Conservation (phyloP, 345 rosid species). For the Melaleuca quinquenervia region DNA sequence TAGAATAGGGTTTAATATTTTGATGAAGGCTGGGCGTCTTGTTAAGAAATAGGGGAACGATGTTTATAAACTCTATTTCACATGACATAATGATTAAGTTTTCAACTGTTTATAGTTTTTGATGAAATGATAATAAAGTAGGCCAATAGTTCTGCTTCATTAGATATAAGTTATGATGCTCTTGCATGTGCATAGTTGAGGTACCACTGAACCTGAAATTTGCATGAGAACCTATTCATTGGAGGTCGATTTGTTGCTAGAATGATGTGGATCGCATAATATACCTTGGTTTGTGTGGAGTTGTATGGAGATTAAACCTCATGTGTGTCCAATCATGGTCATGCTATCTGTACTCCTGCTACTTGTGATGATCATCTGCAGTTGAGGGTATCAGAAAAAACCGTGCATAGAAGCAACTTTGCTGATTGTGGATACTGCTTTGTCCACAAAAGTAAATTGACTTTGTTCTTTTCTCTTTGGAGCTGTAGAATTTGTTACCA, state of each 20-base stretch:
- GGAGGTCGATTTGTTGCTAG: not conserved
- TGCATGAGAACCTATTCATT: not conserved
- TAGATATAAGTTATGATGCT: not conserved
- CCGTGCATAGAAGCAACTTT: not conserved
- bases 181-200: not conserved
- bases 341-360: not conserved
- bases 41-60: not conserved
- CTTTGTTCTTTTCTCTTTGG: not conserved
- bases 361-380: not conserved
- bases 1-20: not conserved
- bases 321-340: not conserved
- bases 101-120: not conserved
- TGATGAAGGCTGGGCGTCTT: not conserved
- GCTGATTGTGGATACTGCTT: not conserved
- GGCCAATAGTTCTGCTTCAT: not conserved
- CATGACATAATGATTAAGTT: not conserved
- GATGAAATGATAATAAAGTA: not conserved
- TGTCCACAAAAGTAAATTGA: not conserved
- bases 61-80: not conserved
- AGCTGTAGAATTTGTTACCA: not conserved
- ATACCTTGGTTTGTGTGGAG: not conserved
- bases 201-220: not conserved
- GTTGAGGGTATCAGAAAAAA: not conserved
- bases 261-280: not conserved
- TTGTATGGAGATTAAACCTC: not conserved